Evolutionary conservation across 1,284 basidiomycete species (phyloP).

Genomic region (Rhodotorula sp.): DNA sequence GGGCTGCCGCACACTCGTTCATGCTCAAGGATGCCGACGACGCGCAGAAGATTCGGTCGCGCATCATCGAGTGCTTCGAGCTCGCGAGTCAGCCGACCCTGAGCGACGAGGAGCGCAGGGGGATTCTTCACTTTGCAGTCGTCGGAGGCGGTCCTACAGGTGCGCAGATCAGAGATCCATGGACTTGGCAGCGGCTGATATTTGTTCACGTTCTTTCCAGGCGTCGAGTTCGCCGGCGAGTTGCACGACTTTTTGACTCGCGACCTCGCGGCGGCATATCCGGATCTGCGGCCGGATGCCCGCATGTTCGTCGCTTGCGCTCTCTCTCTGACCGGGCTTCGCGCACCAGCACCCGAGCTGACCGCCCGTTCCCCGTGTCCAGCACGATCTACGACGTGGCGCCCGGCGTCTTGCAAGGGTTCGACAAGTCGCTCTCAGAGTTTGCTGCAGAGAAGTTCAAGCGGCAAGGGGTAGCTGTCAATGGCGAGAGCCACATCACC

Average conservation of each 20-base stretch:
- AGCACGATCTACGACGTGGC: slow-evolving; percentile 44
- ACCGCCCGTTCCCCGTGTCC: not conserved
- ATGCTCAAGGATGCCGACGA: slow-evolving; percentile 74
- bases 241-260: slow-evolving; percentile 76
- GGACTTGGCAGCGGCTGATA: not conserved
- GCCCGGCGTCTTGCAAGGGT: slow-evolving; percentile 42
- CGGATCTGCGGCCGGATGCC: slow-evolving; percentile 36
- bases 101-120: slow-evolving; percentile 63
- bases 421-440: slow-evolving; percentile 43
- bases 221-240: slow-evolving; percentile 83
- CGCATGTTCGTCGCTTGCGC: slow-evolving; percentile 15
- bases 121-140: slow-evolving; percentile 73
- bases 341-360: too few relatives aligned
- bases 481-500: slow-evolving; percentile 32
- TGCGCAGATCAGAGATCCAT: not conserved
- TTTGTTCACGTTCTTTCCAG: slow-evolving; percentile 44
- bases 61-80: slow-evolving; percentile 77
- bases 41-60: slow-evolving; percentile 69
- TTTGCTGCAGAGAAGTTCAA: slow-evolving; percentile 46
- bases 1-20: slow-evolving; percentile 70
- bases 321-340: too few relatives aligned
- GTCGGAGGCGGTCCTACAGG: slow-evolving; percentile 60
- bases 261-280: slow-evolving; percentile 62
- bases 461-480: slow-evolving; percentile 31
- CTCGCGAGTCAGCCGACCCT: slow-evolving; percentile 70